phyloP scores from a whole-genome alignment of 1,139 yeast species.

The Debaryomyces sp. region DNA sequence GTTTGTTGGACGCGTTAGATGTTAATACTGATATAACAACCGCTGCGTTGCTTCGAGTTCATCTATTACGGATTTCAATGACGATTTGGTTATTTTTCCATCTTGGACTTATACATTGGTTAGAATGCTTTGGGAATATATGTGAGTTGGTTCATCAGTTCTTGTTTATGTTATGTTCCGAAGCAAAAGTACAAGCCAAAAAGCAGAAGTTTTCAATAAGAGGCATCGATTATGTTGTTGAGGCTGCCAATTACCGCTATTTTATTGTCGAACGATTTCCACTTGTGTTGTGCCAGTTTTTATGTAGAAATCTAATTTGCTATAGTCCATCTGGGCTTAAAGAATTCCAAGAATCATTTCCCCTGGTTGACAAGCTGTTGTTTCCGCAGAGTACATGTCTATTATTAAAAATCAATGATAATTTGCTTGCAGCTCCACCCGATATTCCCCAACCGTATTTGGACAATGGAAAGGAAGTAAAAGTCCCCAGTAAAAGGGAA shows the following conservation, averaged over 20 bases:
- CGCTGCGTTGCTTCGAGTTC: conserved; percentile 21
- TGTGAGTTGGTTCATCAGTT: conserved; percentile 13
- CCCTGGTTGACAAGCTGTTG: conserved; percentile 10
- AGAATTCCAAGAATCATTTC: conserved; percentile 16
- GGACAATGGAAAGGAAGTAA: conserved; percentile 38
- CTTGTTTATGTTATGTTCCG: conserved; percentile 14
- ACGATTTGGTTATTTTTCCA: conserved; percentile 7
- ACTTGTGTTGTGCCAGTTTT: conserved; percentile 1
- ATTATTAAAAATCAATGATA: conserved; percentile 18
- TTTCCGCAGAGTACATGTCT: conserved; percentile 24
- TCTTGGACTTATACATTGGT: conserved; percentile 4
- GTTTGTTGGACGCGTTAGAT: conserved; percentile 12
- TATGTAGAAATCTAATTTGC: conserved; percentile 6
- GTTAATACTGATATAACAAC: conserved; percentile 17
- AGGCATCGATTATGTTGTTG: background rate
- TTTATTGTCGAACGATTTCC: background rate
- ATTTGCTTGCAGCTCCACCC: conserved; percentile 31
- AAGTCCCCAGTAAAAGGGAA: conserved; percentile 38
- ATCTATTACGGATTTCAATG: conserved; percentile 20
- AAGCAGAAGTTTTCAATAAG: background rate
- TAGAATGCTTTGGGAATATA: conserved; percentile 4
- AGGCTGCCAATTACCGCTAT: background rate
- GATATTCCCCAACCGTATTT: conserved; percentile 46
- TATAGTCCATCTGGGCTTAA: conserved; percentile 14
- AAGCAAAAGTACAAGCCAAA: conserved; percentile 3